Evolutionary conservation across 257 asterid genomes (phyloP).

Genomic region (Nicotiana undulata): DNA sequence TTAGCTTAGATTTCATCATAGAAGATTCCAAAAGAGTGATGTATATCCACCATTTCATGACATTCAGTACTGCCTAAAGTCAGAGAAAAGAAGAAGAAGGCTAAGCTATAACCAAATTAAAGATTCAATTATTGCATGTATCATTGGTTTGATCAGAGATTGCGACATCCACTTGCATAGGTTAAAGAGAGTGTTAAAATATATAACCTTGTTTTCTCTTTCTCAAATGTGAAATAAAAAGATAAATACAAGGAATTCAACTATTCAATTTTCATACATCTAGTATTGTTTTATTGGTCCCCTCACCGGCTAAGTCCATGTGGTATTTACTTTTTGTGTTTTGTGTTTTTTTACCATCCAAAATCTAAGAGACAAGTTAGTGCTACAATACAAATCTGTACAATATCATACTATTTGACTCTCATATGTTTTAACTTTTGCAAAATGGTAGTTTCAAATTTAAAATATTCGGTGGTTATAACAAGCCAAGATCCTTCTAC

Average conservation of each 20-base stretch:
- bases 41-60: background rate
- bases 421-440: too few species aligned
- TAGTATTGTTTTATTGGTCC: background rate
- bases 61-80: background rate
- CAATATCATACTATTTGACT: background rate
- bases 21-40: slow-evolving; percentile 2
- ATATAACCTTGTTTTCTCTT: background rate
- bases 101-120: background rate
- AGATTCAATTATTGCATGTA: slow-evolving; percentile 28
- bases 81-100: background rate
- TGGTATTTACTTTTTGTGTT: background rate
- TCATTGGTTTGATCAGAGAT: slow-evolving; percentile 28
- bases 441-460: too few species aligned
- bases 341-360: background rate
- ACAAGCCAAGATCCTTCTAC: background rate
- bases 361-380: background rate
- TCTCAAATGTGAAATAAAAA: background rate
- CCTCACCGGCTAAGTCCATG: background rate
- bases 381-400: background rate
- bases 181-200: background rate
- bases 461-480: background rate
- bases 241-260: background rate
- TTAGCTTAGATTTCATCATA: background rate
- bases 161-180: slow-evolving; percentile 18
- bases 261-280: background rate